Evolutionary conservation across 2,329 filamentous ascomycete species (phyloP).

Genomic region (Penicillium psychrosexuale): DNA sequence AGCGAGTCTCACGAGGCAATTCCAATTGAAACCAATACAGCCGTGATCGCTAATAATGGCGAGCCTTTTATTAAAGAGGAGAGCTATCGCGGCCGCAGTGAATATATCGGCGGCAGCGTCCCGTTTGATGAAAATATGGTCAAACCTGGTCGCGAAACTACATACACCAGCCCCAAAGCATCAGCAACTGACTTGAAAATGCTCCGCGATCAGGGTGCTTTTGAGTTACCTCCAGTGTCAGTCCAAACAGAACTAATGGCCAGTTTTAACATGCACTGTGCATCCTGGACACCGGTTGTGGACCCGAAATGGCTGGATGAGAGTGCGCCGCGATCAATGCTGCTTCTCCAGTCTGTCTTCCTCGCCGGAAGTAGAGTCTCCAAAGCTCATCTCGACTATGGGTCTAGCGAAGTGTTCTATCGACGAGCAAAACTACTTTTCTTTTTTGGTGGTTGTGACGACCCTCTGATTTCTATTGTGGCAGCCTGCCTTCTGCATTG

Average conservation of each 20-base stretch:
- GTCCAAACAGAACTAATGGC: conserved; percentile 39
- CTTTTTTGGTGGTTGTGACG: conserved; percentile 33
- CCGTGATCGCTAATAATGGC: conserved; percentile 8
- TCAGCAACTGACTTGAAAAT: conserved; percentile 23
- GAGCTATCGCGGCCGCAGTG: conserved; percentile 28
- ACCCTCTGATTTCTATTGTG: conserved; percentile 42
- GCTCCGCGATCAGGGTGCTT: conserved; percentile 25
- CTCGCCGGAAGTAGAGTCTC: conserved; percentile 43
- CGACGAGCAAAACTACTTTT: conserved; percentile 34
- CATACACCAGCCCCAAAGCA: conserved; percentile 20
- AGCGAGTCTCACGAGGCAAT: conserved; percentile 1
- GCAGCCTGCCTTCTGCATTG: conserved; percentile 42
- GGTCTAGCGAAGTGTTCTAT: conserved; percentile 32
- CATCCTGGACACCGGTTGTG: conserved; percentile 44
- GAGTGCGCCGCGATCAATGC: conserved; percentile 25
- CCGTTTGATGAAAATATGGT: conserved; percentile 32
- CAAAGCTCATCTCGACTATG: conserved; percentile 30
- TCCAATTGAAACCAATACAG: not conserved
- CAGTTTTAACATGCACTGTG: conserved; percentile 42
- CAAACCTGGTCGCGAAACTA: conserved; percentile 24
- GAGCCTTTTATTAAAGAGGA: conserved; percentile 25
- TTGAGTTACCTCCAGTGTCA: conserved; percentile 22
- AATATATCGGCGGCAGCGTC: conserved; percentile 25
- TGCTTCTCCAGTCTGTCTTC: conserved; percentile 37
- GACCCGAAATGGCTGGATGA: conserved; percentile 42